phyloP scores from a whole-genome alignment of 2,329 filamentous ascomycete genomes.

The Fusarium irregulare region DNA sequence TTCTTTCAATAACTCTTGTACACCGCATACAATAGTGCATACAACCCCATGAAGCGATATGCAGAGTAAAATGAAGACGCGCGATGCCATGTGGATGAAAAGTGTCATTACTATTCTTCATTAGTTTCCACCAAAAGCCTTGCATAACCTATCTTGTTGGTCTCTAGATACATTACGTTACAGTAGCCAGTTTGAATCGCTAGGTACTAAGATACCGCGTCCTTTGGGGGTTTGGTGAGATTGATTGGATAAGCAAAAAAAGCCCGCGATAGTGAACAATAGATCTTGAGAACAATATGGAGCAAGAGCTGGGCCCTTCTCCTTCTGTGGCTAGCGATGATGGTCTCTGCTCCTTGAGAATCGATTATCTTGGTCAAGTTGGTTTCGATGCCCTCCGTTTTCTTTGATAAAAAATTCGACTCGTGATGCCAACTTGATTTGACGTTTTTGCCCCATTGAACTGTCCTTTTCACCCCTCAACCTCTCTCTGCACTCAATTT shows the following conservation, averaged over 20 bases:
- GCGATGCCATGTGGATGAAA: constrained; percentile 10
- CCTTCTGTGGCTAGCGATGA: constrained; percentile 32
- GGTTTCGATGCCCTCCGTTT: constrained; percentile 9
- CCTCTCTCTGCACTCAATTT: background rate
- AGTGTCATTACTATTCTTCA: constrained; percentile 9
- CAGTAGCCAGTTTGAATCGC: background rate
- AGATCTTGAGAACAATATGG: constrained; percentile 20
- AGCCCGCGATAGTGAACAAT: constrained; percentile 17
- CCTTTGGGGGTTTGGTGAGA: background rate
- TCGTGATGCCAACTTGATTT: constrained; percentile 13
- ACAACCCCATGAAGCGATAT: constrained; percentile 36
- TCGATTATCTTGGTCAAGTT: constrained; percentile 2
- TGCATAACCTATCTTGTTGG: constrained; percentile 21
- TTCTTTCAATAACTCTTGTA: constrained; percentile 35
- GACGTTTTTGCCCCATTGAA: constrained; percentile 16
- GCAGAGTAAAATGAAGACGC: constrained; percentile 42
- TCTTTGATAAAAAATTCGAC: constrained; percentile 15
- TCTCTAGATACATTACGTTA: background rate
- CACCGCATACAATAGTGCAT: constrained; percentile 37
- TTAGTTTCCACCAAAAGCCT: constrained; percentile 13
- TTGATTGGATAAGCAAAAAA: constrained; percentile 13
- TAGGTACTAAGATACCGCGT: background rate
- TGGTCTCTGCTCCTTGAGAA: constrained; percentile 11
- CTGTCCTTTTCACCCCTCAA: constrained; percentile 9
- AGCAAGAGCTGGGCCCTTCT: constrained; percentile 1